Evolutionary conservation across 106 monocot species (phyloP), one percentile per base, ranked within the genome.

Genomic region (Gastrodia elata): DNA sequence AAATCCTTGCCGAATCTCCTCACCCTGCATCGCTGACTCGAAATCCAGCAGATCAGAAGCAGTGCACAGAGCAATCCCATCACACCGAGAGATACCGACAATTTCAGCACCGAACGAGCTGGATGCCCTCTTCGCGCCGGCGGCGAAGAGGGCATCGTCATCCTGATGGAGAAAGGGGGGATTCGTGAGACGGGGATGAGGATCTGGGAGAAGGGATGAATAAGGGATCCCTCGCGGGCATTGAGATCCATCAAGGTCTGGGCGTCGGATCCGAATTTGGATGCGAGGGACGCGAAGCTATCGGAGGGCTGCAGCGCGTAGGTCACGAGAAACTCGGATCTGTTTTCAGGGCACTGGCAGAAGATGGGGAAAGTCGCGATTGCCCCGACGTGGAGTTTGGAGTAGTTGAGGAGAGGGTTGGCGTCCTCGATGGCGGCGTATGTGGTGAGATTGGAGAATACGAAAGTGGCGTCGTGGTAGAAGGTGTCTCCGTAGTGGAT

Each of bases 261-360:
- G 18, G 71, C 75, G 57, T 82, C 70, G 28, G 85, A 73, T 24
- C 88, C 86, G 61, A 94, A 94, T 2, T 49, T 67, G 0, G 77
- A 22, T 0, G 94, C 94, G 49, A 94, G 30, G 4, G 81, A 80
- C 10, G 77, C 38, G 73, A 71, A 82, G n/a, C 74, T 82, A 37
- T 94, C 94, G 14, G 57, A 55, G 16, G 85, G 87, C 38, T 82
- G 90, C 40, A 81, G 65, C 1, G 76, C 73, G 72, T 94, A 94
- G 70, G 87, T 90, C 68, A 94, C 56, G 24, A 90, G 34, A 18
- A 52, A 18, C 34, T 6, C 22, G n/a, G 35, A 9, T 2, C 14
- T 39, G 40, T 73, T 18, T n/a, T 42, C 70, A 22, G 86, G 82
- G 57, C 94, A 94, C 80, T 79, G 84, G 82, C 94, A 94, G 74